Evolutionary conservation across 306 rosid genomes (phyloP).

Genomic region (Psophocarpus tetragonolobus): DNA sequence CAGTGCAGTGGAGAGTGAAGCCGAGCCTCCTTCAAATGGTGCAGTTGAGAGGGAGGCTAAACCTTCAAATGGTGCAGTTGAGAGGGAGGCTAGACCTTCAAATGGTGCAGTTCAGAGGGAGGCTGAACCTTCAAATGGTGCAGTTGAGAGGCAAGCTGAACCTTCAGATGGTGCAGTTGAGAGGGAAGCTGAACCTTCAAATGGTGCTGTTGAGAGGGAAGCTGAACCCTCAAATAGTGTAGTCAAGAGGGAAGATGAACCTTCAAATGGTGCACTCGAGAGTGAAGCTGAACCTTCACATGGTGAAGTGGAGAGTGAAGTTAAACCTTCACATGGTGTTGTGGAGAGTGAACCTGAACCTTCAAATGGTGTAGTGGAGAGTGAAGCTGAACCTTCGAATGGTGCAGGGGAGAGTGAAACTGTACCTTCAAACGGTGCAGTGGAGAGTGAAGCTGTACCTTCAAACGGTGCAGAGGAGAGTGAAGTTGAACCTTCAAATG

Average conservation of each 20-base stretch:
- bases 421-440: slow-evolving; percentile 1
- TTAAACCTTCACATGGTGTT: neutral
- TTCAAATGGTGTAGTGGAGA: neutral
- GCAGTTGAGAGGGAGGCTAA: neutral
- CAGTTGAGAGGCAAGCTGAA: neutral
- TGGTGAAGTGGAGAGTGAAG: neutral
- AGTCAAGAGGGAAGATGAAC: neutral
- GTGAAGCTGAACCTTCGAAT: neutral
- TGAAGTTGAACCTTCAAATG: neutral
- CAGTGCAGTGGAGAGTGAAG: neutral
- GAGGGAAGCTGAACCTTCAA: neutral
- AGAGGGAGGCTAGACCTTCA: neutral
- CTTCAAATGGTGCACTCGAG: neutral
- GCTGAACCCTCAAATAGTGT: neutral
- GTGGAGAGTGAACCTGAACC: neutral
- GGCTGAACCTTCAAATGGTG: neutral
- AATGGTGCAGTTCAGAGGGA: neutral
- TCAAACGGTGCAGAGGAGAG: neutral
- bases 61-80: neutral
- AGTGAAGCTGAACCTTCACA: neutral
- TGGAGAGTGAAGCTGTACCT: neutral
- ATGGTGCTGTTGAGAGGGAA: neutral
- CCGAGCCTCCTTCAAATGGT: neutral
- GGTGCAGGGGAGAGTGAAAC: neutral
- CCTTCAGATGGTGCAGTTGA: neutral